Evolutionary conservation across 371 early-diverging fungal species (phyloP), one percentile per base, ranked within the genome.

Genomic region (Amoeboradix gromovi): DNA sequence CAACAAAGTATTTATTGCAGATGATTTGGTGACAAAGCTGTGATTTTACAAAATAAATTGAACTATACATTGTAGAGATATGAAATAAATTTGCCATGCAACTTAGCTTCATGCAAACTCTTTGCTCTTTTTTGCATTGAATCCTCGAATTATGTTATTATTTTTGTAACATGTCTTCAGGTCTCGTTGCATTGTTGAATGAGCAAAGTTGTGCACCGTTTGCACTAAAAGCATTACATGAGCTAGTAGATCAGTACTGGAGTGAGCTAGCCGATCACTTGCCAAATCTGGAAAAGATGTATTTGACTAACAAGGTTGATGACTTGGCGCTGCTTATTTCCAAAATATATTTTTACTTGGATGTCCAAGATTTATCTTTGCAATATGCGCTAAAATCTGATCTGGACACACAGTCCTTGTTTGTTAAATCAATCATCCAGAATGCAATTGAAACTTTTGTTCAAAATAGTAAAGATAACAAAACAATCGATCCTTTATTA

Each of bases 201-300:
- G 48, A 48, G 22, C 5, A 48, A 12, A 12, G 12, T 48, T 48
- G 48, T 22, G 48, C 48, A 48, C 48, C 48, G 22, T 48, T 48
- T 22, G 94, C 94, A 66, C 83, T 96, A 66, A 76, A 88, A 71
- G 84, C 87, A 79, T 84, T 96, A 32, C 84, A 92, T 75, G 75
- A 76, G 17, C 77, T 91, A 70, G 89, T 93, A 67, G 89, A 91
- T 79, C 85, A 86, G 72, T 94, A 93, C 76, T 96, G 97, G 97
- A 87, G 92, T 22, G 97, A 95, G 75, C 90, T 94, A 70, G 83
- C 94, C 30, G 97, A 96, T 74, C 82, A 87, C 12, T 84, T 94
- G 68, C 82, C 91, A 1, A 90, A 90, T 48, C 22, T 48, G 22
- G 48, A 48, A 48, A 48, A 48, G 48, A 48, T 48, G 48, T 48